Evolutionary conservation across 2,329 filamentous ascomycete genomes (phyloP), one percentile per base, ranked within the genome.

Genomic region (Xylariales sp.): DNA sequence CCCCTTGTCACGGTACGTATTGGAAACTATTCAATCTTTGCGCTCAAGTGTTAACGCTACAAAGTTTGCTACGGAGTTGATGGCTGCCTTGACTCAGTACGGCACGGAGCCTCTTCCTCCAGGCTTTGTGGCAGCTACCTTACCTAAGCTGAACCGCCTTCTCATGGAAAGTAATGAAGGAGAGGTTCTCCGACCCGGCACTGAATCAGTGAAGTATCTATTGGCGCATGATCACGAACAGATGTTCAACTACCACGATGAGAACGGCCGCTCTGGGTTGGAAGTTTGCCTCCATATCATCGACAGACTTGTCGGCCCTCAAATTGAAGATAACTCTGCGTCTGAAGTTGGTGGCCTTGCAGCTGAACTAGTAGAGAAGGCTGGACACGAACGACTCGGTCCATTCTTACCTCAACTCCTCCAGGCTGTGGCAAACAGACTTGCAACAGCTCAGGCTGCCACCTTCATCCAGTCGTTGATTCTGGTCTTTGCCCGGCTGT

Each of bases 281-380:
- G 90, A 97, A 62, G 83, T 95, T 21, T 88, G 88, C 44, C 76
- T 98, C 35, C 80, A 88, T 49, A 93, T 98, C 52, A 88, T 98
- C 48, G 93, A 96, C 60, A 86, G 91, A 35, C 76, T 98, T 4
- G 76, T 98, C 21, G 84, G 86, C 3, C 84, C 87, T 1, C 67
- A 76, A 2, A 84, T 97, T n/a, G 86, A 94, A 55, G 93, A 98
- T 56, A 88, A 91, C 55, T 87, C 89, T 14, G 93, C 91, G 4
- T 88, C 89, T n/a, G 91, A 98, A 66, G 90, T 98, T 31, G 93
- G 93, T 51, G 88, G 89, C 12, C 78, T 98, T 49, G 93, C 93
- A 4, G 91, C 91, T 2, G 90, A 95, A 63, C 73, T 98, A 20
- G 93, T 98, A 1, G 91, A 97, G 65, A 95, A 93, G 65, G 93